Evolutionary conservation across 2,329 filamentous ascomycete genomes (phyloP).

Genomic region (Pseudogymnoascus sp.): DNA sequence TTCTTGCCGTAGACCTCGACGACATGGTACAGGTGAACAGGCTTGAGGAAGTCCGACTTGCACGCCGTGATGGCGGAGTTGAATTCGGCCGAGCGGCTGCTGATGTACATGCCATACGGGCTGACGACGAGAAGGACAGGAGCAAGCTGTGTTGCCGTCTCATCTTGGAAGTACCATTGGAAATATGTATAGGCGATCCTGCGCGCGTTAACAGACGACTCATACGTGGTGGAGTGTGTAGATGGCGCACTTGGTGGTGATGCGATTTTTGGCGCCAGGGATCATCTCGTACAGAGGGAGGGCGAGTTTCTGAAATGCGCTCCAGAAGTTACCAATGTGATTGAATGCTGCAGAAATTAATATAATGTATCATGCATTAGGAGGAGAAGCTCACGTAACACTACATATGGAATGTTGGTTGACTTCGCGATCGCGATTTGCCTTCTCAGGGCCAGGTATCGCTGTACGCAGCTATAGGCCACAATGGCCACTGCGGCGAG

Average conservation of each 20-base stretch:
- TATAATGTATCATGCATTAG: not conserved
- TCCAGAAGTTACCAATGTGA: slow-evolving; percentile 1
- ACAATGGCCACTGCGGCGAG: not conserved
- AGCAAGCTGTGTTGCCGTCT: not conserved
- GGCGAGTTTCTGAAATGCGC: not conserved
- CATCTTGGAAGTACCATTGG: not conserved
- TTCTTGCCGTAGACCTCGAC: slow-evolving; percentile 26
- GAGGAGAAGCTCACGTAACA: not conserved
- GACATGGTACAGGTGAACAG: slow-evolving; percentile 22
- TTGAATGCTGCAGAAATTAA: not conserved
- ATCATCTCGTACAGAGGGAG: not conserved
- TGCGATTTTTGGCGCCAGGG: not conserved
- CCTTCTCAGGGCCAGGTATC: not conserved
- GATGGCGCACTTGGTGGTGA: not conserved
- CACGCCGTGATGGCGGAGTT: not conserved
- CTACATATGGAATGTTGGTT: slow-evolving; percentile 1
- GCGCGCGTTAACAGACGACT: not conserved
- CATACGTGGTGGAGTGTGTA: not conserved
- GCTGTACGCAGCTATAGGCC: not conserved
- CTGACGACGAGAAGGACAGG: slow-evolving; percentile 2
- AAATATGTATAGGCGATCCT: not conserved
- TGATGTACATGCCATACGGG: not conserved
- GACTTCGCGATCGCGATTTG: slow-evolving; percentile 6
- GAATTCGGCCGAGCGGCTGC: not conserved
- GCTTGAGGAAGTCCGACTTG: slow-evolving; percentile 23